phyloP scores from a whole-genome alignment of 202 grass and related monocot species.

The Panicum virgatum region DNA sequence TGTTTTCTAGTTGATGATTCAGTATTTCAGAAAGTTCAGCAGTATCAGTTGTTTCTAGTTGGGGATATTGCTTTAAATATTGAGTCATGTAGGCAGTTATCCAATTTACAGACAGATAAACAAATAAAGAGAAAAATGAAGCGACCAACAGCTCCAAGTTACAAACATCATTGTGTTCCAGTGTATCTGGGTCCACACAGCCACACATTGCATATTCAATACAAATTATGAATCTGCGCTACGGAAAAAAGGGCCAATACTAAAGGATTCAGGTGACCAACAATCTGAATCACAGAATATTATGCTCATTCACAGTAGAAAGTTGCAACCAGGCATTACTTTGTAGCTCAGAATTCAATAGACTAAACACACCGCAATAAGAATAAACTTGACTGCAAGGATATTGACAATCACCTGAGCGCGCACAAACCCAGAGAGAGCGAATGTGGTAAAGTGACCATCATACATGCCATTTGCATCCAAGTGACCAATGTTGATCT shows the following conservation, averaged over 20 bases:
- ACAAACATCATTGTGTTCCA: too few relatives aligned
- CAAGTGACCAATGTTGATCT: conserved; percentile 86
- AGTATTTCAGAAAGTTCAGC: too few relatives aligned
- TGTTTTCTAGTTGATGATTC: not conserved
- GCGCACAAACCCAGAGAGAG: conserved; percentile 85
- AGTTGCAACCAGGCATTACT: not conserved
- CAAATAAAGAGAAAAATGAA: too few relatives aligned
- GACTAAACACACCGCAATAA: not conserved
- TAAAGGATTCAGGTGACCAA: not conserved
- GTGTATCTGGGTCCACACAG: too few relatives aligned
- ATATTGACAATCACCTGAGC: conserved; percentile 61
- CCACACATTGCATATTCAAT: too few relatives aligned
- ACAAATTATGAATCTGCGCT: too few relatives aligned
- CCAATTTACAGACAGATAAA: too few relatives aligned
- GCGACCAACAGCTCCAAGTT: too few relatives aligned
- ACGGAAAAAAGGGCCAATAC: too few relatives aligned
- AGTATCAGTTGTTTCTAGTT: too few relatives aligned
- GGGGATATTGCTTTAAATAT: too few relatives aligned
- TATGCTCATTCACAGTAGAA: not conserved
- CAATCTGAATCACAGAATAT: not conserved
- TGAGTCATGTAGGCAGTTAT: too few relatives aligned
- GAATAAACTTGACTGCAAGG: not conserved
- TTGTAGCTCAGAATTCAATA: not conserved
- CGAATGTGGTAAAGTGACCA: conserved; percentile 72
- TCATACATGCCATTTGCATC: conserved; percentile 81